Base-by-base conservation (phyloP, 2,329 filamentous ascomycete species). In the Pseudogymnoascus sp. region DNA sequence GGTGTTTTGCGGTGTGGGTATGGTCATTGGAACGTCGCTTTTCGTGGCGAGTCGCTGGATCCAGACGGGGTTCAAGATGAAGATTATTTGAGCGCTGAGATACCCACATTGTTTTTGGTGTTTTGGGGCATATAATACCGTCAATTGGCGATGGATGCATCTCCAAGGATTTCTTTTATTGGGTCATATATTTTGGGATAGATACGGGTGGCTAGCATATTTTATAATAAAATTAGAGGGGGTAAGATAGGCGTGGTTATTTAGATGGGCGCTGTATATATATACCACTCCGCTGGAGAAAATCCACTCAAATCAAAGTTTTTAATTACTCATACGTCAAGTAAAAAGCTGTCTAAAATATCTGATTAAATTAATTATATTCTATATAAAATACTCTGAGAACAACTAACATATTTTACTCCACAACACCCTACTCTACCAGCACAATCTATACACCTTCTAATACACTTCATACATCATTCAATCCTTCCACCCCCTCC, bases 1-100 rank as follows among this genome's bases (percentile, higher is more conserved):
- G 75, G 75, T 90, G 1, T 91, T 89, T 70, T 81, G 82, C 59
- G 88, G 88, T 1, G 73, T 83, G 14, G 74, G 80, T 64, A 77
- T 82, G 71, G 56, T 77, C 28, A 74, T 69, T 4, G 80, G 79
- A n/a, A 73, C 74, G 37, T 62, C 71, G 4, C 65, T 75, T 11
- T 79, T 77, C 65, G 59, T 77, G 5, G 67, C 69, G 12, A 71
- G 75, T 59, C 70, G 79, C 62, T 67, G 75, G 50, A 66, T 69
- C 16, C 70, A 72, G 60, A 56, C 50, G 25, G 50, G 50, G 4
- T 70, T 67, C 12, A 67, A 68, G 61, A 18, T 66, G 35, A 70
- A 69, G 61, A 47, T 68, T 33, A 71, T 72, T 44, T 72, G 42
- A 66, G 59, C 25, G 25, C 14, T 35, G 11, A 8, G 18, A 53